Percentiles rank a stretch among this genome's conserved stretches.
These are phyloP conservation scores for Avena insularis DNA, from an alignment of 176 grass and related monocot species.

Conservation along the genomic window DNA sequence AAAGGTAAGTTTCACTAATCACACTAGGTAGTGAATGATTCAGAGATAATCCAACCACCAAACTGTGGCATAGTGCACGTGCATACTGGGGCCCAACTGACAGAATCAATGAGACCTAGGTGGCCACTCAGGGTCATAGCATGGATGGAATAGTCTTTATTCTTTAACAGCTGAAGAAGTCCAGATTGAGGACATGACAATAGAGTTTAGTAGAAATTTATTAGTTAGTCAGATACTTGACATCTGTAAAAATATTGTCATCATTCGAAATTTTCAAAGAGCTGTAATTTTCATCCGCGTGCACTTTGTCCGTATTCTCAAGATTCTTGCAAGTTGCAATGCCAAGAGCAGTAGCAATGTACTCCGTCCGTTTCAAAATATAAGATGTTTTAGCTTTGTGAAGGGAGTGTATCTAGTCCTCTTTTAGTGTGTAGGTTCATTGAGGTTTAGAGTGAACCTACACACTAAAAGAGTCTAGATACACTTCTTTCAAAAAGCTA, in stretches of 20 bases:
- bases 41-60: slow-evolving; percentile 37
- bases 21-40: slow-evolving; percentile 39
- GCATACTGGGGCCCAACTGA: slow-evolving; percentile 32
- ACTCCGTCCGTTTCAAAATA: too few relatives aligned
- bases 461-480: too few relatives aligned
- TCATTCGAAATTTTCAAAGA: neutral
- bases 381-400: too few relatives aligned
- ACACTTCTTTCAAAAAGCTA: too few relatives aligned
- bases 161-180: slow-evolving; percentile 37
- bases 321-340: slow-evolving; percentile 5
- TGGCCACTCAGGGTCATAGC: slow-evolving; percentile 21
- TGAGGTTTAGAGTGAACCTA: too few relatives aligned
- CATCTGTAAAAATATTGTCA: slow-evolving; percentile 33
- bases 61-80: slow-evolving; percentile 48
- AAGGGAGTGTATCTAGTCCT: too few relatives aligned
- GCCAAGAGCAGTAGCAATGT: slow-evolving; percentile 15
- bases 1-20: slow-evolving; percentile 43
- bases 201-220: slow-evolving; percentile 4
- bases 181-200: slow-evolving; percentile 24
- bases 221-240: slow-evolving; percentile 32
- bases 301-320: slow-evolving; percentile 12
- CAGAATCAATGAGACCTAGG: slow-evolving; percentile 30
- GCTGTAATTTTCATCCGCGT: neutral
- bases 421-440: too few relatives aligned
- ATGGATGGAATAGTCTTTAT: slow-evolving; percentile 36